These are phyloP conservation scores for Penicillium robsamsonii DNA, from an alignment of 495 filamentous ascomycete genomes.

Conservation along the genomic window DNA sequence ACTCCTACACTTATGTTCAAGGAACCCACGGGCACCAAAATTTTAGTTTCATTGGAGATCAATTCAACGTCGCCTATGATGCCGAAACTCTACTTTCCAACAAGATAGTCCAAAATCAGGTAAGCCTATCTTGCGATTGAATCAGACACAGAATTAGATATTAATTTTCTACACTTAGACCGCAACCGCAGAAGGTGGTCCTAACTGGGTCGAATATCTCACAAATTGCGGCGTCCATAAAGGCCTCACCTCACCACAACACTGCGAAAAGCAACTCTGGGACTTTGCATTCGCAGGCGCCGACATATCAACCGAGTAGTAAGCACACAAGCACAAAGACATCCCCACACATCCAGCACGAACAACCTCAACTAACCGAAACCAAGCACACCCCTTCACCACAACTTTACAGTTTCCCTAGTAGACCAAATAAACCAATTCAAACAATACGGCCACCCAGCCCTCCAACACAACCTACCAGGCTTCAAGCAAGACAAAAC, in stretches of 20 bases:
- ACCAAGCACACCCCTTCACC: conserved; percentile 43
- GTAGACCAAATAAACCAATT: conserved; percentile 43
- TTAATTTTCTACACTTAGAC: conserved; percentile 15
- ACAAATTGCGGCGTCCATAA: conserved; percentile 43
- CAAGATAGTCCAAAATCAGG: conserved; percentile 52
- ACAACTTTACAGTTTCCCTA: conserved; percentile 47
- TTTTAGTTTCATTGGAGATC: conserved; percentile 51
- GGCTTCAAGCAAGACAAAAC: conserved; percentile 23
- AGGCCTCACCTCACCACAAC: conserved; percentile 36
- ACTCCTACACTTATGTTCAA: conserved; percentile 56
- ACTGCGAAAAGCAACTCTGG: conserved; percentile 49
- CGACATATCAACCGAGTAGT: conserved; percentile 45
- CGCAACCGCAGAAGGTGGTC: conserved; percentile 47
- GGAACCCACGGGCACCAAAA: conserved; percentile 47
- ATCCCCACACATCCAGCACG: not conserved
- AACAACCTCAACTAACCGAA: conserved; percentile 4
- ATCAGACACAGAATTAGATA: not conserved
- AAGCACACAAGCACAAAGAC: conserved; percentile 5
- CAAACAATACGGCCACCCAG: conserved; percentile 30
- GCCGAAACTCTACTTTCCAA: conserved; percentile 40
- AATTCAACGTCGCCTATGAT: conserved; percentile 38
- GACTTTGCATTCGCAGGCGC: conserved; percentile 56
- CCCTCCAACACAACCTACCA: conserved; percentile 23
- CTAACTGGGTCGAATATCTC: conserved; percentile 51
- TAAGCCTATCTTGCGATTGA: conserved; percentile 9